Evolutionary conservation across 2,329 filamentous ascomycete species (phyloP), one percentile per base, ranked within the genome.

Genomic region (Arthrobotrys entomopaga): DNA sequence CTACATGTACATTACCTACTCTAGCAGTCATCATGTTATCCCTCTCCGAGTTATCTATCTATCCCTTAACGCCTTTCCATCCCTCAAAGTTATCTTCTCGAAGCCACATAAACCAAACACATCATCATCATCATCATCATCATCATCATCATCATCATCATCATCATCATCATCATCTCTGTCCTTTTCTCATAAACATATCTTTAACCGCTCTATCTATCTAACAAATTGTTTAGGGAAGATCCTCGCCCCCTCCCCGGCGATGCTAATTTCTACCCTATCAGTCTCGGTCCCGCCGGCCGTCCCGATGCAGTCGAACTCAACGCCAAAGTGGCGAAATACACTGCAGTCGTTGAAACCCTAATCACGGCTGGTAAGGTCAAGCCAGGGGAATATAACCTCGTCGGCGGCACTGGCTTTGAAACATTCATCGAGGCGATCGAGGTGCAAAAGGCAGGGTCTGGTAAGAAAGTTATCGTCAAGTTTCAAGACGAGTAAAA

Each of bases 401-500:
- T 67, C 22, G 38, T 67, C 29, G 70, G 20, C 16, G 50, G n/a
- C 2, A 74, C 52, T 8, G 70, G 63, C 13, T 66, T 74, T 16
- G 63, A 67, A 19, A 53, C 22, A 16, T 74, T 63, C 24, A 67
- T 40, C 22, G 63, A 67, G 38, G 70, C 24, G 15, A 38, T 64
- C 52, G 49, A 64, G 16, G 29, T 64, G 42, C 57, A 57, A 13
- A 63, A 38, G 29, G 15, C 16, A 19, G 54, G 54, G 13, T 38
- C 56, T 0, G 63, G 49, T 2, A 74, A 74, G 63, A 74, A 74
- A 43, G 46, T 74, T 16, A 57, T 74, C 15, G 63, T 60, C 29
- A 63, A 74, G 34, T 42, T 74, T n/a, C 70, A 74, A 34, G 57
- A 67, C 34, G 69, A 73, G 46, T 73, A 61, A 50, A 8, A 7